Evolutionary conservation across 768 basidiomycete genomes (phyloP).

Genomic region (Xanthoconium purpureum): DNA sequence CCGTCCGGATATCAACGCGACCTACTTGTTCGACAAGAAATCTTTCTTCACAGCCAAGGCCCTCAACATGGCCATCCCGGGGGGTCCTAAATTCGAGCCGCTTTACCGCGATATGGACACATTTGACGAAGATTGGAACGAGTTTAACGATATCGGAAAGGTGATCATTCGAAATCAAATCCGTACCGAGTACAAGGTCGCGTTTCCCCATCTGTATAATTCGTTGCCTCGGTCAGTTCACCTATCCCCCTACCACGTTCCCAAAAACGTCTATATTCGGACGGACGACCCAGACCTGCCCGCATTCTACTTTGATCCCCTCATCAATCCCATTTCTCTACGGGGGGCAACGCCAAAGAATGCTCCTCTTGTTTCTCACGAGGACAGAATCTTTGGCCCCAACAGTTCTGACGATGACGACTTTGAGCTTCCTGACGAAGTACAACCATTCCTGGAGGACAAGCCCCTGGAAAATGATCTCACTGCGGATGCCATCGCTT

Average conservation of each 20-base stretch:
- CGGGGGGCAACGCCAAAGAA: conserved; percentile 86
- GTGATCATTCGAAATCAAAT: conserved; percentile 99
- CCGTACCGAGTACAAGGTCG: conserved; percentile 98
- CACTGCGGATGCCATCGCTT: conserved; percentile 93
- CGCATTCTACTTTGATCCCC: conserved; percentile 97
- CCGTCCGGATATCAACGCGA: conserved; percentile 85
- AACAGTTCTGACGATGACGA: conserved; percentile 83
- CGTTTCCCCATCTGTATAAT: conserved; percentile 98
- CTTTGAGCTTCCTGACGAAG: conserved; percentile 76
- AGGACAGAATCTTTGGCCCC: conserved; percentile 89
- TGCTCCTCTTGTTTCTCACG: conserved; percentile 77
- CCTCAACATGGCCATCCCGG: conserved; percentile 94
- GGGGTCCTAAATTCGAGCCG: conserved; percentile 98
- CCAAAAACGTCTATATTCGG: conserved; percentile 98
- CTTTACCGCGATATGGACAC: conserved; percentile 95
- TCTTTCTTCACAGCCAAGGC: conserved; percentile 98
- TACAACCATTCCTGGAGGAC: conserved; percentile 78
- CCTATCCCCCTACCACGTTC: conserved; percentile 86
- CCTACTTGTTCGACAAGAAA: conserved; percentile 96
- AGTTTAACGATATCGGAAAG: conserved; percentile 99
- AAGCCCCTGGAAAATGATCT: conserved; percentile 83
- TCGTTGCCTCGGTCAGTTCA: conserved; percentile 93
- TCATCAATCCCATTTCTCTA: conserved; percentile 95
- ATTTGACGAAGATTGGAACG: conserved; percentile 99
- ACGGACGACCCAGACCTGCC: conserved; percentile 99